Percentiles rank a stretch among this genome's conserved stretches.
Conservation (phyloP, 208 protist genomes). For the Polymyxa betae region DNA sequence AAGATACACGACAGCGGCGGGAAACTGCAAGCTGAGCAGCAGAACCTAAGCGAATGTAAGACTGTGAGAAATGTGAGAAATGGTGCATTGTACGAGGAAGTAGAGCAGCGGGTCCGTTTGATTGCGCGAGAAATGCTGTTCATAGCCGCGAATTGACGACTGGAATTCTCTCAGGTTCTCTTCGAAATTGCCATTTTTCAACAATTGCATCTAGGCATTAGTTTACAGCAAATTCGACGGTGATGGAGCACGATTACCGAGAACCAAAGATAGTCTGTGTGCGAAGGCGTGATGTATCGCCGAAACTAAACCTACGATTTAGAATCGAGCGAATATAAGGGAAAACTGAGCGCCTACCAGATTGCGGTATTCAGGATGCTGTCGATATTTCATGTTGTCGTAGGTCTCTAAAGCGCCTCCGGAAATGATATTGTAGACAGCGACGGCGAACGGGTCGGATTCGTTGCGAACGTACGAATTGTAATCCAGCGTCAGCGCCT, state of each 20-base stretch:
- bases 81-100: neutral
- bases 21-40: constrained; percentile 36
- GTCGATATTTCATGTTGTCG: constrained; percentile 44
- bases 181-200: neutral
- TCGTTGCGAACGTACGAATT: constrained; percentile 36
- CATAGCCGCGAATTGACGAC: neutral
- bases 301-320: neutral
- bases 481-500: neutral
- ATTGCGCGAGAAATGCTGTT: constrained; percentile 48
- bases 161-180: constrained; percentile 2
- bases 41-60: neutral
- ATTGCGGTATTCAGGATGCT: neutral
- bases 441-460: constrained; percentile 26
- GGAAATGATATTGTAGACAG: constrained; percentile 20
- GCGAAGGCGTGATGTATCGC: constrained; percentile 13
- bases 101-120: constrained; percentile 32
- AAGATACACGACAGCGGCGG: neutral
- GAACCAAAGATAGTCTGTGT: constrained; percentile 46
- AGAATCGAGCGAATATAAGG: neutral
- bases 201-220: neutral
- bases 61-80: neutral
- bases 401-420: constrained; percentile 15
- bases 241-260: neutral
- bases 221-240: neutral
- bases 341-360: neutral